Base-by-base conservation (phyloP, 257 asterid species). In the Nemophila menziesii region DNA sequence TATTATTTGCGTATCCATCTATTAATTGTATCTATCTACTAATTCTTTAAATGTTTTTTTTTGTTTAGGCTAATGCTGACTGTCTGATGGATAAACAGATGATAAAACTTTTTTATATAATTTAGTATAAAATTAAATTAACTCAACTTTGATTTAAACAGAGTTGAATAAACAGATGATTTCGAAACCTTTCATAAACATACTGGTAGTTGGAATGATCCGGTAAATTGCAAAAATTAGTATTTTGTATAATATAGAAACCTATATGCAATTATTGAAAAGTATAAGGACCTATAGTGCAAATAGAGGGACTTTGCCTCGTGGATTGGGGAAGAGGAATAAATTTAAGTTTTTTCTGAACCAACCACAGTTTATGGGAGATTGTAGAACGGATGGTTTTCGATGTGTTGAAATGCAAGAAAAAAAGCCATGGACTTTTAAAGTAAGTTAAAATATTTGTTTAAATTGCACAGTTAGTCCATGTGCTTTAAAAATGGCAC, bases 301-400 rank as follows among this genome's bases (percentile, higher is more conserved):
- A n/a, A n/a, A n/a, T n/a, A n/a, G n/a, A 90, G 99, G 98, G 99
- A 36, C 86, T 85, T 58, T 79, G 93, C 74, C 93, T 90, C 46
- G 92, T 90, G 5, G 96, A 90, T 68, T 90, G 96, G 99, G 99
- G 99, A 38, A 73, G 86, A 70, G 93, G 96, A 46, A 85, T 90
- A 38, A 96, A 85, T 56, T 62, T 81, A 43, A 68, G 64, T 49
- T 85, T 39, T 85, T 81, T 50, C 86, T 93, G 5, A 36, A 67
- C 22, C 39, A 53, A 56, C 74, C 89, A 24, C 66, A 74, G 62
- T 90, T 90, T 51, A 48, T 44, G n/a, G 98, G 94, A 53, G 98
- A 79, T 46, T 57, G 92, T 52, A 70, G 96, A 64, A 90, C 98
- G 38, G 81, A 94, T 33, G 98, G 96, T 29, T 90, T 90, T 64